Evolutionary conservation across 352 stramenopile species (phyloP).

Genomic region (Phytophthora uliginosa): DNA sequence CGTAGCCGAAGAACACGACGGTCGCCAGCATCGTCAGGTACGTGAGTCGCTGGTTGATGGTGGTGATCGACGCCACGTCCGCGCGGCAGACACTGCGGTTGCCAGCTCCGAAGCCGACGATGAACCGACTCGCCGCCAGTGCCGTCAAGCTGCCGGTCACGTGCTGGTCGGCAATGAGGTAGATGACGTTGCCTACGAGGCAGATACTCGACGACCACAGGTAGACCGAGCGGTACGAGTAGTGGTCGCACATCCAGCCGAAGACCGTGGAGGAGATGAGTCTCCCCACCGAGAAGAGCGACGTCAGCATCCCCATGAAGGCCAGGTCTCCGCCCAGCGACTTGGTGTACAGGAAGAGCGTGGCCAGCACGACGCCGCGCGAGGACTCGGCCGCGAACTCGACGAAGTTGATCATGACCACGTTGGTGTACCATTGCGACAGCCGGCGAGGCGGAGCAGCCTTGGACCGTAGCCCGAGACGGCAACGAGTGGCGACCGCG

Average conservation of each 20-base stretch:
- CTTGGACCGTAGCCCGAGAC: slow-evolving; percentile 24
- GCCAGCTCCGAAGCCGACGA: slow-evolving; percentile 78
- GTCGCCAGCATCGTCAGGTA: slow-evolving; percentile 78
- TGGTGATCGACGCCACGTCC: slow-evolving; percentile 75
- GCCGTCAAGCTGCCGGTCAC: slow-evolving; percentile 62
- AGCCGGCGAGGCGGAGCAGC: slow-evolving; percentile 42
- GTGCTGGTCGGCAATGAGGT: slow-evolving; percentile 70
- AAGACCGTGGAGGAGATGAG: slow-evolving; percentile 83
- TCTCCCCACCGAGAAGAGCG: slow-evolving; percentile 75
- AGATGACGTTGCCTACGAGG: slow-evolving; percentile 73
- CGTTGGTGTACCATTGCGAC: slow-evolving; percentile 71
- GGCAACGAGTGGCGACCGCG: neutral
- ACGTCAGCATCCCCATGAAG: slow-evolving; percentile 82
- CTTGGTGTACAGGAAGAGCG: slow-evolving; percentile 85
- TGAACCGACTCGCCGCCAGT: slow-evolving; percentile 65
- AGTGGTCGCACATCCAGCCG: slow-evolving; percentile 83
- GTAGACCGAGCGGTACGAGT: slow-evolving; percentile 83
- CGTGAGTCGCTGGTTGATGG: slow-evolving; percentile 71
- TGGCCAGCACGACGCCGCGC: slow-evolving; percentile 74
- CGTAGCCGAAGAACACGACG: slow-evolving; percentile 81
- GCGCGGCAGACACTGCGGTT: slow-evolving; percentile 79
- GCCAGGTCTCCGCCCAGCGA: slow-evolving; percentile 73
- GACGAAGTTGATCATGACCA: slow-evolving; percentile 83
- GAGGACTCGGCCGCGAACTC: slow-evolving; percentile 83
- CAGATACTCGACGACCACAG: slow-evolving; percentile 73